Conservation (phyloP, 2,329 filamentous ascomycete species). For the Colletotrichum paranaense region DNA sequence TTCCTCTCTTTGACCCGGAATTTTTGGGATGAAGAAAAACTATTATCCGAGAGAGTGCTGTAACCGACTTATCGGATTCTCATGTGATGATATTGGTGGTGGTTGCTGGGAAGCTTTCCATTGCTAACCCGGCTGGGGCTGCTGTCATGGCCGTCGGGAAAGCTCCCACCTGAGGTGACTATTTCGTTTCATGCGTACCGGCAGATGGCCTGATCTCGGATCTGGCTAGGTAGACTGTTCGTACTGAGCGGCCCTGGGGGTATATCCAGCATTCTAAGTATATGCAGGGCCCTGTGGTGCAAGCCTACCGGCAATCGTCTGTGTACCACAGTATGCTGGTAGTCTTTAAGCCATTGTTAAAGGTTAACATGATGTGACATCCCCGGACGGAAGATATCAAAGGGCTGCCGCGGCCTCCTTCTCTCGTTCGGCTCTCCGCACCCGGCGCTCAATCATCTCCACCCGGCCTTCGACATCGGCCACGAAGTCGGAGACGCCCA, state of each 20-base stretch:
- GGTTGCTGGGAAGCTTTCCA: not conserved
- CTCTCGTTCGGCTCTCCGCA: slow-evolving; percentile 73
- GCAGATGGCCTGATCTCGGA: not conserved
- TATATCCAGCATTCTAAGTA: not conserved
- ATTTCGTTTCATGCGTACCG: slow-evolving; percentile 11
- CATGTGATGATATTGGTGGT: not conserved
- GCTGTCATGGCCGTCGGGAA: not conserved
- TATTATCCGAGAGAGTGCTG: not conserved
- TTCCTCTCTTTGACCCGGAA: slow-evolving; percentile 1
- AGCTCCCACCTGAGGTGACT: not conserved
- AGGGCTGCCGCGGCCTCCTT: slow-evolving; percentile 55
- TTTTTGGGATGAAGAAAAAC: slow-evolving; percentile 5
- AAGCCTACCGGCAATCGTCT: not conserved
- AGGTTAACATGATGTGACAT: not conserved
- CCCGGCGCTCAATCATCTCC: slow-evolving; percentile 71
- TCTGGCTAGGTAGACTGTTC: not conserved
- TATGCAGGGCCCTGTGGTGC: not conserved
- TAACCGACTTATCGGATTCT: not conserved
- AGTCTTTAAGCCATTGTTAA: not conserved
- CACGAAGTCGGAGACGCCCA: slow-evolving; percentile 76
- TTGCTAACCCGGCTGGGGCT: not conserved
- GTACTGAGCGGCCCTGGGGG: not conserved
- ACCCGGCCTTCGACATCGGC: slow-evolving; percentile 78
- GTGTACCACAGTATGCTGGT: not conserved
- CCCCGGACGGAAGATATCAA: not conserved